Evolutionary conservation across 192 early-diverging fungal species (phyloP), one percentile per base, ranked within the genome.

Genomic region (Phycomyces nitens): DNA sequence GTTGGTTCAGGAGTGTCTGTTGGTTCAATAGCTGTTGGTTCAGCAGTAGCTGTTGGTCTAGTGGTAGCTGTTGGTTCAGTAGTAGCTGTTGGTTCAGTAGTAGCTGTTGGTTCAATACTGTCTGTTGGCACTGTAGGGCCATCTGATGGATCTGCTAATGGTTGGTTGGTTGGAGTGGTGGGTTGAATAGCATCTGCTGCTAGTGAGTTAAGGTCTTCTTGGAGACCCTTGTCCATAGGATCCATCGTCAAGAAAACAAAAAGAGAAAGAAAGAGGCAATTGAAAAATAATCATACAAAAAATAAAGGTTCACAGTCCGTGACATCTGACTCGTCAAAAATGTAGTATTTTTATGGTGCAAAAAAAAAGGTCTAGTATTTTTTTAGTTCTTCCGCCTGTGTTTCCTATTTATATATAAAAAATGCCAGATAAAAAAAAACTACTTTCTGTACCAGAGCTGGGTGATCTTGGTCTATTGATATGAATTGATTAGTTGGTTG

Each of bases 381-480:
- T 59, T 38, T 56, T 39, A 20, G 23, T 24, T 59, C 34, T 40
- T 53, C 40, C 61, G 27, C 14, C 63, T 73, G 54, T 62, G 63
- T 69, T 60, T 42, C 21, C 39, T 53, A 29, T 52, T 59, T 68
- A 47, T 50, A 34, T 34, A 34, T n/a, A 34, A 57, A 29, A 58
- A 64, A 55, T 74, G 73, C 57, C 39, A 39, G 26, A 56, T 70
- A 34, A 34, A 34, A 34, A 34, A 34, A 34, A 34, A 34, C 68
- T 86, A 87, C 81, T 89, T 87, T 83, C 88, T 82, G 74, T 88
- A 90, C 89, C 89, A 90, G 73, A 90, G 80, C 41, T 82, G 83
- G 40, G 89, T 88, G 49, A 85, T 82, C 59, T 85, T 83, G 61
- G 72, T 75, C 68, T 70, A 62, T 52, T 52, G 38, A 42, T 9